Conservation (phyloP, 2,329 filamentous ascomycete species). For the Fusarium sp. region DNA sequence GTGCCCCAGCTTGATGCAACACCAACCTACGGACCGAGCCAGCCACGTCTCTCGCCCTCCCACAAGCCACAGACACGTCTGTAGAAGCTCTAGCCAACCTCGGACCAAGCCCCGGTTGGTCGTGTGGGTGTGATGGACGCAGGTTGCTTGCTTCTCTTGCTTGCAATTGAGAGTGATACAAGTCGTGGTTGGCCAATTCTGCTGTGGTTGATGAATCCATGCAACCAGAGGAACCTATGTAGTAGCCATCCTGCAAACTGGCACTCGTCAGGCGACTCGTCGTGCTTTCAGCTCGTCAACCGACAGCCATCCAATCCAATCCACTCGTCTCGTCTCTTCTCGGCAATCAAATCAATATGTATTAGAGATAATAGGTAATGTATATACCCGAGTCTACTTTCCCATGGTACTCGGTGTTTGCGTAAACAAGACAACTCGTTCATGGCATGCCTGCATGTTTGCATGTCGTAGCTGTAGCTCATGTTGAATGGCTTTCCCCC, state of each 20-base stretch:
- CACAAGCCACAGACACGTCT: conserved; percentile 22
- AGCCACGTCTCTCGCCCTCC: conserved; percentile 28
- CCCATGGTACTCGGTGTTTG: conserved; percentile 14
- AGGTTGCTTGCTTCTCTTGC: conserved; percentile 30
- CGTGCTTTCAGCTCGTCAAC: not conserved
- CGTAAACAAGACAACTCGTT: conserved; percentile 17
- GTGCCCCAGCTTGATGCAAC: conserved; percentile 29
- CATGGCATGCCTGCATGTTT: conserved; percentile 16
- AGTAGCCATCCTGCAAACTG: not conserved
- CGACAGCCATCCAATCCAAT: not conserved
- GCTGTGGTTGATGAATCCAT: conserved; percentile 11
- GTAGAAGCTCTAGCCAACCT: conserved; percentile 27
- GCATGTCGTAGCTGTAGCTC: conserved; percentile 42
- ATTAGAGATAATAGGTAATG: not conserved
- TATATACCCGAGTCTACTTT: conserved; percentile 5
- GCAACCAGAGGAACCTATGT: not conserved
- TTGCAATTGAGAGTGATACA: conserved; percentile 16
- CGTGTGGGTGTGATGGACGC: conserved; percentile 34
- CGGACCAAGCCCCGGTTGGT: conserved; percentile 35
- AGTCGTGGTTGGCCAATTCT: conserved; percentile 21
- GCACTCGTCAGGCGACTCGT: not conserved
- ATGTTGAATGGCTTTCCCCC: conserved; percentile 48
- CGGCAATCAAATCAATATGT: not conserved
- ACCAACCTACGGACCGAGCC: conserved; percentile 27
- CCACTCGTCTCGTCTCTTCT: not conserved